Conservation (phyloP, 139 green algal genomes). For the Chlamydomonas applanata region DNA sequence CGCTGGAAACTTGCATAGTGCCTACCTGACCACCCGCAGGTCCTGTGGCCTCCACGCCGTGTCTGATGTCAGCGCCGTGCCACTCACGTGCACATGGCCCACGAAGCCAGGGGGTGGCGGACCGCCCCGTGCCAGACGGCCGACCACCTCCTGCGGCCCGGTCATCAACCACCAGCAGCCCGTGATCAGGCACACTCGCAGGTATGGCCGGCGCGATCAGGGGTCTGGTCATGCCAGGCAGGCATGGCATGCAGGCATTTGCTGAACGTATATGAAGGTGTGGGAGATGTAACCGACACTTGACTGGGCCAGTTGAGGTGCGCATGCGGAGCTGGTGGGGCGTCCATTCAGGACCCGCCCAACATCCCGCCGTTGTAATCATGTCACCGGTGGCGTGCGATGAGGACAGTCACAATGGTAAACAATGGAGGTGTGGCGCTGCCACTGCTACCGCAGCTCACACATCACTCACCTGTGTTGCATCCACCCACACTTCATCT, state of each 20-base stretch:
- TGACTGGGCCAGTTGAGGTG: too few species aligned
- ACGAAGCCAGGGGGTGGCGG: not conserved
- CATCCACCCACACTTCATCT: constrained; percentile 9
- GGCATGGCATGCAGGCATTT: too few species aligned
- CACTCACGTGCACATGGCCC: not conserved
- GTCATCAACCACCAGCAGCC: not conserved
- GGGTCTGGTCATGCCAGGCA: too few species aligned
- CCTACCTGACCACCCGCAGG: not conserved
- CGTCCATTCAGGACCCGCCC: too few species aligned
- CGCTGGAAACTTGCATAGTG: too few species aligned
- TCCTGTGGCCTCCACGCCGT: not conserved
- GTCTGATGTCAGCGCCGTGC: not conserved
- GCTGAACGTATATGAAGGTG: too few species aligned
- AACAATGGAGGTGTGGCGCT: too few species aligned
- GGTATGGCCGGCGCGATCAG: too few species aligned
- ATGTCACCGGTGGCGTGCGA: not conserved
- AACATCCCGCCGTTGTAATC: not conserved
- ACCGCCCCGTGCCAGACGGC: not conserved
- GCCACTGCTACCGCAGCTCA: too few species aligned
- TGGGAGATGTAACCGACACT: too few species aligned
- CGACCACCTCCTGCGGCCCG: not conserved
- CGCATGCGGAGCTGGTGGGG: too few species aligned
- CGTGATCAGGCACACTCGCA: too few species aligned
- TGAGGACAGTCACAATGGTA: not conserved
- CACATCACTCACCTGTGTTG: constrained; percentile 1